Base-by-base conservation (phyloP, 2,329 filamentous ascomycete genomes). In the Xylariaceae sp. region DNA sequence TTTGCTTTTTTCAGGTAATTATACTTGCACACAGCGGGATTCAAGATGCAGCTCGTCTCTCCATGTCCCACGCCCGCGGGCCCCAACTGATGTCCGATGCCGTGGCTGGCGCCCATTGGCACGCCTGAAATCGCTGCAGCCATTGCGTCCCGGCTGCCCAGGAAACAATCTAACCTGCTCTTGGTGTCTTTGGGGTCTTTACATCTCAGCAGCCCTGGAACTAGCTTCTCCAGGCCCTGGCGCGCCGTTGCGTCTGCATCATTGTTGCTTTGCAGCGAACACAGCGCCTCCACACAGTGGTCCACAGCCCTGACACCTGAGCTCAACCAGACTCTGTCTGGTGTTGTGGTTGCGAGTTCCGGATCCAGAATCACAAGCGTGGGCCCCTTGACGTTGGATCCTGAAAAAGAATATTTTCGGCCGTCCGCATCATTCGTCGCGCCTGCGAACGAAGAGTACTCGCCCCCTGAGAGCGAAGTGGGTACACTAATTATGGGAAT, bases 11-110 rank as follows among this genome's bases (percentile, higher is more conserved):
- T 55, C 24, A 52, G 55, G 2, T 62, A 60, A 41, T 80, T 81
- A 51, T 65, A 80, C 51, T 70, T 73, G 51, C 72, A 72, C 5
- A 81, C 74, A 1, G 70, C 66, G 0, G 76, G 74, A 24, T 71
- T 62, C 39, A 76, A 61, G 31, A 73, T 69, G 51, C 69, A 81
- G 48, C 70, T 76, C 18, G 75, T 81, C 55, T 78, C 74, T 9
- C 76, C 76, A 50, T 81, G 76, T 0, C 71, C 69, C 2, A 80
- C 75, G 0, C 75, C 75, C 3, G 74, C 53, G 0, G 74, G 74
- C 0, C 71, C 71, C 0, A 75, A 61, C 51, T 71, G 70, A 50
- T 74, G 70, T 3, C 70, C 70, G 41, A 75, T 74, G 0, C 68
- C 71, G 47, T 75, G 70, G 46, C 69, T 60, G 63, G 59, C 71